These are phyloP conservation scores for Auriscalpium vulgare DNA, from an alignment of 768 basidiomycete species.

Conservation along the genomic window DNA sequence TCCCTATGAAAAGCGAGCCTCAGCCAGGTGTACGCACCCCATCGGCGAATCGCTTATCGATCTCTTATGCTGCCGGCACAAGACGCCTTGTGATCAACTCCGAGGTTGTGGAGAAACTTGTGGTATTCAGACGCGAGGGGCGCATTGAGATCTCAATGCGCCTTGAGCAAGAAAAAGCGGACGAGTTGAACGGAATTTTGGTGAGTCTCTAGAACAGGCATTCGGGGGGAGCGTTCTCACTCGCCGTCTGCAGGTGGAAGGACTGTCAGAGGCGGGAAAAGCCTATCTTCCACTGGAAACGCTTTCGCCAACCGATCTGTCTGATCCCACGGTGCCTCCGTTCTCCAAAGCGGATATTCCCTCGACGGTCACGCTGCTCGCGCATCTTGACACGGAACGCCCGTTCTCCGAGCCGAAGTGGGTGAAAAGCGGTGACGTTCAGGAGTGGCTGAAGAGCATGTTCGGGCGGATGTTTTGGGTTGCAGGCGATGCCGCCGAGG, in stretches of 20 bases:
- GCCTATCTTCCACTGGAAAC: conserved; percentile 57
- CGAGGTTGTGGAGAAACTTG: conserved; percentile 73
- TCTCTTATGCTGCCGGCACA: conserved; percentile 88
- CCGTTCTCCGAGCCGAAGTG: conserved; percentile 95
- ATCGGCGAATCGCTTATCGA: conserved; percentile 83
- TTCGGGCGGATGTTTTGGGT: conserved; percentile 87
- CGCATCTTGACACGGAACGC: conserved; percentile 78
- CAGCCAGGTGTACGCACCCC: conserved; percentile 35
- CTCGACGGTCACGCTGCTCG: conserved; percentile 52
- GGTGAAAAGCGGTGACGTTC: conserved; percentile 91
- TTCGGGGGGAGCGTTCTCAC: neutral
- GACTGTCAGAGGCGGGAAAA: conserved; percentile 61
- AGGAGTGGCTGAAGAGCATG: conserved; percentile 88
- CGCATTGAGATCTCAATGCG: conserved; percentile 76
- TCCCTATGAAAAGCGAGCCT: conserved; percentile 21
- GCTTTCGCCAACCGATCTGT: conserved; percentile 32
- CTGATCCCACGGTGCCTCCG: conserved; percentile 65
- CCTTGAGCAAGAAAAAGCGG: conserved; percentile 45
- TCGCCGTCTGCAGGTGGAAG: conserved; percentile 54
- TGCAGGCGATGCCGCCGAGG: conserved; percentile 72
- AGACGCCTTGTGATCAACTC: conserved; percentile 85
- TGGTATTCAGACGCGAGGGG: conserved; percentile 74
- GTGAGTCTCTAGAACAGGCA: conserved; percentile 35
- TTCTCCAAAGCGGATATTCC: conserved; percentile 51
- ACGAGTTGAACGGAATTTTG: conserved; percentile 63